A percentile compares a stretch with the other conserved stretches of the same genome.
Conservation (phyloP, 2,329 filamentous ascomycete species). For the Alternaria novae-zelandiae region DNA sequence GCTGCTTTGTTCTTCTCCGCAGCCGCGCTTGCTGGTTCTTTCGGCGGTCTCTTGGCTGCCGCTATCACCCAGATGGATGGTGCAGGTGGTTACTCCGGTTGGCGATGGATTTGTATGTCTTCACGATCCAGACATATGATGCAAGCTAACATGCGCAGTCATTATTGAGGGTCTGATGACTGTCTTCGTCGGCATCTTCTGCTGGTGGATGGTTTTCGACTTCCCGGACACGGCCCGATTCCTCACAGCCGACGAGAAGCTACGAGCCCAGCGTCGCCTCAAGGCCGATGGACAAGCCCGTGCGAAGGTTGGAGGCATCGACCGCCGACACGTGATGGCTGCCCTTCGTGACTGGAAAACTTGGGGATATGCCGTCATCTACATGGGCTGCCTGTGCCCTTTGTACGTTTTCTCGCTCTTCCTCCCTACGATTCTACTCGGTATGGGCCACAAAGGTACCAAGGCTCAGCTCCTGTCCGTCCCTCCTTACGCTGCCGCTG, state of each 20-base stretch:
- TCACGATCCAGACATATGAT: background rate
- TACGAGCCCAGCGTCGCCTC: conserved; percentile 67
- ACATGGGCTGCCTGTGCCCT: conserved; percentile 65
- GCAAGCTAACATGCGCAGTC: conserved; percentile 30
- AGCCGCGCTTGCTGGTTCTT: conserved; percentile 64
- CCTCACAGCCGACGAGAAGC: conserved; percentile 58
- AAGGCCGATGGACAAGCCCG: conserved; percentile 72
- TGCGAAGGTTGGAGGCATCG: conserved; percentile 59
- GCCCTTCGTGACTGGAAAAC: conserved; percentile 58
- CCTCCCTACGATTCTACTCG: conserved; percentile 57
- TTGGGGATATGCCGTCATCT: conserved; percentile 63
- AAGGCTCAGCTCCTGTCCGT: conserved; percentile 75
- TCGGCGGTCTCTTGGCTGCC: conserved; percentile 65
- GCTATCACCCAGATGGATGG: conserved; percentile 67
- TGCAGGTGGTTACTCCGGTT: conserved; percentile 53
- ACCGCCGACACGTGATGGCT: conserved; percentile 48
- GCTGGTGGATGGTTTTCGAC: conserved; percentile 67
- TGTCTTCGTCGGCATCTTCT: conserved; percentile 44
- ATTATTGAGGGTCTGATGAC: conserved; percentile 48
- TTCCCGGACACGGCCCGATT: conserved; percentile 68
- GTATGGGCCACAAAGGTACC: conserved; percentile 62
- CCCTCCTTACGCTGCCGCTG: conserved; percentile 76
- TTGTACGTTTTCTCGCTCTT: conserved; percentile 46
- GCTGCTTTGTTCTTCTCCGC: conserved; percentile 67
- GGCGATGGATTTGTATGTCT: conserved; percentile 48